These are phyloP conservation scores for Clavaria fumosa DNA, from an alignment of 768 basidiomycete species.

Conservation along the genomic window DNA sequence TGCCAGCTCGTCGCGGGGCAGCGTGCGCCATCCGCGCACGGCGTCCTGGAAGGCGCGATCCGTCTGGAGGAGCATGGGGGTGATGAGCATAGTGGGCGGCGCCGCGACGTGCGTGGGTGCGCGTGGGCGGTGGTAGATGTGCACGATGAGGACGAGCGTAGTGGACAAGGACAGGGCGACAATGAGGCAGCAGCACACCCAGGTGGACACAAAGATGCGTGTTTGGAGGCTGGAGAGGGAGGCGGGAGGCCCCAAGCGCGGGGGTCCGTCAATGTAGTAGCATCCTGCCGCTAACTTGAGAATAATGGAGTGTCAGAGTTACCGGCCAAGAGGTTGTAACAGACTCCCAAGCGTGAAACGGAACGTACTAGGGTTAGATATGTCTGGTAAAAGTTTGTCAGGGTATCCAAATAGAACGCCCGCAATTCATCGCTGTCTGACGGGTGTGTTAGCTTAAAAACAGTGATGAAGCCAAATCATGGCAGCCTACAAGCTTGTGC, in stretches of 20 bases:
- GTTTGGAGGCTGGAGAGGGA: background rate
- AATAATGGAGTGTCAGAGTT: too few relatives aligned
- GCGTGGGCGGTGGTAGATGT: background rate
- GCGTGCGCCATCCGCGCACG: background rate
- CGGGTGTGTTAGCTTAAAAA: background rate
- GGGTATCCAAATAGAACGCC: background rate
- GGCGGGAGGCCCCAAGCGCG: background rate
- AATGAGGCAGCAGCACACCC: conserved; percentile 1
- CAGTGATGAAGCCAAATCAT: background rate
- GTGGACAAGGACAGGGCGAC: background rate
- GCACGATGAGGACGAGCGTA: background rate
- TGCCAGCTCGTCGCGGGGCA: background rate
- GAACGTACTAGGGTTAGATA: conserved; percentile 3
- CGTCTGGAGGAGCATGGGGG: background rate
- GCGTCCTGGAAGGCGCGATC: background rate
- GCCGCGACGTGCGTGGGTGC: background rate
- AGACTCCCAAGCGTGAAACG: background rate
- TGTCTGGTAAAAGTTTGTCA: conserved; percentile 3
- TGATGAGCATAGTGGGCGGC: conserved; percentile 1
- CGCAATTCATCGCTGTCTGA: conserved; percentile 2
- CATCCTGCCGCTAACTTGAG: background rate
- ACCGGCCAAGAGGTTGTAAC: background rate
- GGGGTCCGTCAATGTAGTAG: background rate
- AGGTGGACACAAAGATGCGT: conserved; percentile 2
- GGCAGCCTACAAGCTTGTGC: conserved; percentile 1